phyloP scores from a whole-genome alignment of 2,329 filamentous ascomycete genomes.

The Claviceps fusiformis region DNA sequence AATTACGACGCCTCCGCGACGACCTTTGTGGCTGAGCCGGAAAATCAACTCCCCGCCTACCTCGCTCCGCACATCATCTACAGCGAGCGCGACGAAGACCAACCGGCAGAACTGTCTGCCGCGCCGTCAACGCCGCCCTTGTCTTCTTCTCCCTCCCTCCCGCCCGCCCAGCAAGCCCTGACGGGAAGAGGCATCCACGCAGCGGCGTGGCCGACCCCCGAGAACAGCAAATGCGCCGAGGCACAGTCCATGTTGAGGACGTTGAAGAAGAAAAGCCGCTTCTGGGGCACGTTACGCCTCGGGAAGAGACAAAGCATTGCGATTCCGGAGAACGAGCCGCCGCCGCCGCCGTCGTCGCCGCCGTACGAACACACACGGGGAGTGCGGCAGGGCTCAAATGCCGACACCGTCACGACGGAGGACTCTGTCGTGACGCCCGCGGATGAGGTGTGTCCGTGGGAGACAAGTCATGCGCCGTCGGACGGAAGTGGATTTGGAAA shows the following conservation, averaged over 20 bases:
- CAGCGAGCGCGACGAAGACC: conserved; percentile 1
- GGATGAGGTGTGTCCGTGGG: neutral
- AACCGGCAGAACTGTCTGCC: neutral
- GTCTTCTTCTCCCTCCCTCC: neutral
- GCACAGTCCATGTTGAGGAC: neutral
- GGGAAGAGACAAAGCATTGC: neutral
- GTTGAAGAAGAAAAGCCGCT: conserved; percentile 1
- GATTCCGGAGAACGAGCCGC: neutral
- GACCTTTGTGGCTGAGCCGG: neutral
- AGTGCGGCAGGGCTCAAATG: neutral
- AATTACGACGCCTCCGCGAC: neutral
- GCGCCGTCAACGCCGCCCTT: neutral
- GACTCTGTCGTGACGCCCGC: neutral
- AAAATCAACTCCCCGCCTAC: conserved; percentile 2
- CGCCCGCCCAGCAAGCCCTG: neutral
- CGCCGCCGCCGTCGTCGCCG: neutral
- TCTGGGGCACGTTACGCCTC: conserved; percentile 2
- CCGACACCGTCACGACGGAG: neutral
- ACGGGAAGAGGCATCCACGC: neutral
- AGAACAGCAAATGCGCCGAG: neutral
- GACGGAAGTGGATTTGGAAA: neutral
- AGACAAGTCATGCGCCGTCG: too few relatives aligned
- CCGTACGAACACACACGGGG: neutral
- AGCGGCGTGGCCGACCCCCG: neutral
- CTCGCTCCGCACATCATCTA: conserved; percentile 3